Evolutionary conservation across 2,329 filamentous ascomycete genomes (phyloP).

Genomic region (Onygena corvina): DNA sequence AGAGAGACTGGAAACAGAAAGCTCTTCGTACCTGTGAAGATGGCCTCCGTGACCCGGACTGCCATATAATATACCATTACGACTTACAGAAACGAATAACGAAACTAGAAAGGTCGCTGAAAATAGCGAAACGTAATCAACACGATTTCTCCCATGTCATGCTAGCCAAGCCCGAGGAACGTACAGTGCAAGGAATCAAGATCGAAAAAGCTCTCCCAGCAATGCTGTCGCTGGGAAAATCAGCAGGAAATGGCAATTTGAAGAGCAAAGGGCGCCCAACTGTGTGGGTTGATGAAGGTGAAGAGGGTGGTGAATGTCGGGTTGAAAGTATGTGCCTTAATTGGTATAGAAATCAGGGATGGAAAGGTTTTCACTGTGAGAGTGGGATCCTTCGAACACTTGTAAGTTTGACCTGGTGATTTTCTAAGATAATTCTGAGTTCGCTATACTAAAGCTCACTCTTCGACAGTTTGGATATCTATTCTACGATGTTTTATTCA

Average conservation of each 20-base stretch:
- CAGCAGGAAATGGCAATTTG: constrained; percentile 14
- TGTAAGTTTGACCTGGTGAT: constrained; percentile 19
- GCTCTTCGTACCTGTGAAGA: constrained; percentile 72
- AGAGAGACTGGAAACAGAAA: constrained; percentile 68
- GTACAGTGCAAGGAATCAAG: constrained; percentile 64
- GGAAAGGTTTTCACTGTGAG: constrained; percentile 92
- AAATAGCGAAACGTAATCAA: constrained; percentile 70
- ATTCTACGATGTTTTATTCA: constrained; percentile 85
- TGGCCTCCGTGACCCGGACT: constrained; percentile 75
- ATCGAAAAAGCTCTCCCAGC: constrained; percentile 47
- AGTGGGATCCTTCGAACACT: constrained; percentile 85
- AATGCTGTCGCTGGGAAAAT: constrained; percentile 12
- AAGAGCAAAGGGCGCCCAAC: constrained; percentile 44
- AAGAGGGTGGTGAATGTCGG: constrained; percentile 59
- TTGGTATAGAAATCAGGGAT: constrained; percentile 68
- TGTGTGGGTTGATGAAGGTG: constrained; percentile 70
- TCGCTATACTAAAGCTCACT: not conserved
- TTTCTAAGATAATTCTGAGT: not conserved
- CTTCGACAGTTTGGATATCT: constrained; percentile 56
- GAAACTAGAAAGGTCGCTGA: constrained; percentile 77
- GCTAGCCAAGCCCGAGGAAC: constrained; percentile 61
- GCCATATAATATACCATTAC: constrained; percentile 86
- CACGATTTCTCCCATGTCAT: constrained; percentile 86
- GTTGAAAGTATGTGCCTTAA: constrained; percentile 93
- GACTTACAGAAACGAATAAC: constrained; percentile 87